Evolutionary conservation across 2,329 filamentous ascomycete genomes (phyloP).

Genomic region (Chaetothyriales sp.): DNA sequence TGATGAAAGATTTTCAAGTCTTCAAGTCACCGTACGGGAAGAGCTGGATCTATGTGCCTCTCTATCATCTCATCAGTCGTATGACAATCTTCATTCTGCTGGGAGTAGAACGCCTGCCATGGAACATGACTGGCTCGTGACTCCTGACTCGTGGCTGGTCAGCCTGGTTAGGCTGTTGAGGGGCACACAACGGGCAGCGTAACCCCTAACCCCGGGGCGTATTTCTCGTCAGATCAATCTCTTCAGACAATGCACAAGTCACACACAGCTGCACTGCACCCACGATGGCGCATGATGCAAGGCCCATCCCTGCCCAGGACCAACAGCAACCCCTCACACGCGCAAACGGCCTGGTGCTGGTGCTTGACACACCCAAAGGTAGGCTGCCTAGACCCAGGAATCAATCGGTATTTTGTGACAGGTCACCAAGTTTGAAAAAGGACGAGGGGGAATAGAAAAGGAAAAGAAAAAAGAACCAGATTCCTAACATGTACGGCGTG

Average conservation of each 20-base stretch:
- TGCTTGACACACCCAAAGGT: constrained; percentile 17
- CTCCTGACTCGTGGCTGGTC: no score
- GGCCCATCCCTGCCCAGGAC: constrained; percentile 1
- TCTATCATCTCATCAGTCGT: no score
- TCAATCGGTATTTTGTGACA: neutral
- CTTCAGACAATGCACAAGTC: neutral
- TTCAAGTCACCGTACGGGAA: no score
- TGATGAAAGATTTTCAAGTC: no score
- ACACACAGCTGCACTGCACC: neutral
- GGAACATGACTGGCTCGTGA: neutral
- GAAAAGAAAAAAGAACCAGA: neutral
- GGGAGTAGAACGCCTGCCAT: no score
- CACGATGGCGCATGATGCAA: constrained; percentile 8
- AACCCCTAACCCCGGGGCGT: no score
- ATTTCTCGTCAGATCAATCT: neutral
- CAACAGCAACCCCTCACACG: constrained; percentile 10
- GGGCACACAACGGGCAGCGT: neutral
- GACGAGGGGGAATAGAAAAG: neutral
- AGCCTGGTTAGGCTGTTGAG: no score
- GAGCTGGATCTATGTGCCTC: no score
- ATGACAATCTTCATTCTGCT: no score
- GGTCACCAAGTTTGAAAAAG: neutral
- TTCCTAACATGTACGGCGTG: neutral
- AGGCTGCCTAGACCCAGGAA: neutral
- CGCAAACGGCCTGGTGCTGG: constrained; percentile 12